These are phyloP conservation scores for Pyrenopolyporus hunteri DNA, from an alignment of 495 filamentous ascomycete genomes.

Conservation along the genomic window DNA sequence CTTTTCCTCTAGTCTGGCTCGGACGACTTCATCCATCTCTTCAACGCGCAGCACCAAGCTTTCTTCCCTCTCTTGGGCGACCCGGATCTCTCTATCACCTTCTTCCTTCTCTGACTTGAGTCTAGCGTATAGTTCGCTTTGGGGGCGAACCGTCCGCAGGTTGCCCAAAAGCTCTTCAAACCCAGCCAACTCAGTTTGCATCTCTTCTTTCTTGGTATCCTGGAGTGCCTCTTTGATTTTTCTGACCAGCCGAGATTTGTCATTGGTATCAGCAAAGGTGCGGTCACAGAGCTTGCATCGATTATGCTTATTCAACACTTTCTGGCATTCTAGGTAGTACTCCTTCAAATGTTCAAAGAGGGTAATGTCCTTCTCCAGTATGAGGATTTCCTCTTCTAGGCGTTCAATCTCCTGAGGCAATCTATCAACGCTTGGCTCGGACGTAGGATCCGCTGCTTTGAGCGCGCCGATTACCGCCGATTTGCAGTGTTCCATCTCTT, in stretches of 20 bases:
- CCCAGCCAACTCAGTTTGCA: conserved; percentile 59
- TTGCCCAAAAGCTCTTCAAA: conserved; percentile 60
- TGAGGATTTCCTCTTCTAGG: conserved; percentile 64
- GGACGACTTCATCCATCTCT: conserved; percentile 71
- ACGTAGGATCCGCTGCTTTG: conserved; percentile 40
- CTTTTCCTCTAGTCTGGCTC: conserved; percentile 66
- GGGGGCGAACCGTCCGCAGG: conserved; percentile 64
- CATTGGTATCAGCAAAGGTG: conserved; percentile 59
- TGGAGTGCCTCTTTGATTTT: conserved; percentile 66
- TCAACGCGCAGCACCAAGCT: conserved; percentile 70
- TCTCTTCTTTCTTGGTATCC: conserved; percentile 58
- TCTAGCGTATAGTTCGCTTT: conserved; percentile 75
- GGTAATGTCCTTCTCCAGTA: conserved; percentile 66
- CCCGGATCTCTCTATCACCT: conserved; percentile 65
- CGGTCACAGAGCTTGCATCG: conserved; percentile 74
- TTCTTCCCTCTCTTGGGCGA: conserved; percentile 60
- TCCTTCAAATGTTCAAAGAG: conserved; percentile 65
- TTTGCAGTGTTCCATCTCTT: conserved; percentile 67
- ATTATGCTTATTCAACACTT: conserved; percentile 63
- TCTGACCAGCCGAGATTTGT: conserved; percentile 62
- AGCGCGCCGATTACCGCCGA: conserved; percentile 51
- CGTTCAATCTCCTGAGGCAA: conserved; percentile 49
- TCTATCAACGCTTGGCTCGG: conserved; percentile 47
- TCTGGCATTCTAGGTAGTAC: conserved; percentile 67
- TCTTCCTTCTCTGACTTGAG: conserved; percentile 74